phyloP scores from a whole-genome alignment of 1,139 yeast genomes.

The Yamadazyma sp. region DNA sequence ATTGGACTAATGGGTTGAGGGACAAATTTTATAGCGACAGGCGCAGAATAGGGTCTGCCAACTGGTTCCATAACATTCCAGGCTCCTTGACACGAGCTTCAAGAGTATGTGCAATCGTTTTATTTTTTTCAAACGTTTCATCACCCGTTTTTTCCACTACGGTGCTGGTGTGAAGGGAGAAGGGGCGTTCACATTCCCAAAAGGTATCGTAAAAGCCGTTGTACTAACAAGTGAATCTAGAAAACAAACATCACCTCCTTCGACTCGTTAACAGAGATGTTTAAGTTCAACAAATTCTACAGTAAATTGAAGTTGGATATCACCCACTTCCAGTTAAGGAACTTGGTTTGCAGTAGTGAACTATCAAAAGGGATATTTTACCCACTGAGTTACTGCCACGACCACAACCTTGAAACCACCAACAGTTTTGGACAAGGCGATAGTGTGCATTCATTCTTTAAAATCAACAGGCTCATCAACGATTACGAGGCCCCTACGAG shows the following conservation, averaged over 20 bases:
- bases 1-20: conserved; percentile 34
- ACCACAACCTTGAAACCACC: conserved; percentile 28
- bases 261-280: conserved; percentile 32
- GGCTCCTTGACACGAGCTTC: conserved; percentile 32
- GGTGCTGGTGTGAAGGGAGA: not conserved
- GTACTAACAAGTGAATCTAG: conserved; percentile 23
- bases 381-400: conserved; percentile 40
- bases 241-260: conserved; percentile 21
- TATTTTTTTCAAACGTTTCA: no score
- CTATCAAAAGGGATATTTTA: conserved; percentile 39
- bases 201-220: not conserved
- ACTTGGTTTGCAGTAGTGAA: conserved; percentile 45
- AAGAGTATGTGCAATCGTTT: conserved; percentile 27
- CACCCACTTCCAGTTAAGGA: conserved; percentile 59
- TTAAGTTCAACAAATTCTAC: conserved; percentile 42
- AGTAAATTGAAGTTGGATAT: conserved; percentile 48
- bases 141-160: not conserved
- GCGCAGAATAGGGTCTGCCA: conserved; percentile 31
- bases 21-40: conserved; percentile 36
- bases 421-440: conserved; percentile 20
- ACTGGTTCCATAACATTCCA: conserved; percentile 44
- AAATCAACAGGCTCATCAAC: conserved; percentile 33
- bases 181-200: not conserved
- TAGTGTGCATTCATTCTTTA: conserved; percentile 34
- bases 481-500: conserved; percentile 18